Evolutionary conservation across 495 filamentous ascomycete genomes (phyloP).

Genomic region (Viridothelium virens): DNA sequence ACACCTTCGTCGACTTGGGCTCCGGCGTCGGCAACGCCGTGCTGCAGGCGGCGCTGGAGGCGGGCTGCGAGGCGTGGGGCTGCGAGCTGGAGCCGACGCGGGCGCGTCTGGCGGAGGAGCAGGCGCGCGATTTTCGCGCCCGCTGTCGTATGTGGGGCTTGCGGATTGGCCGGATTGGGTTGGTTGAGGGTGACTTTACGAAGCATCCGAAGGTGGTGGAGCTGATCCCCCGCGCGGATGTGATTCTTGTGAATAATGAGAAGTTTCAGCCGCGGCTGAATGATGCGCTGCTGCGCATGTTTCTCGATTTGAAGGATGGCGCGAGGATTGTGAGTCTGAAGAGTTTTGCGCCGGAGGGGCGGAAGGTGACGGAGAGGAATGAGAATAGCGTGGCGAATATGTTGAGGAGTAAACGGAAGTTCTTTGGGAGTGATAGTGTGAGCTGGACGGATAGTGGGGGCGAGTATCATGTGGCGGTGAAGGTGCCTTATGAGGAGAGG

Average conservation of each 20-base stretch:
- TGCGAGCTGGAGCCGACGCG: constrained; percentile 74
- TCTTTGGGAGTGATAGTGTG: constrained; percentile 75
- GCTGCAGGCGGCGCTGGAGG: constrained; percentile 85
- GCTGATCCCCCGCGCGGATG: constrained; percentile 74
- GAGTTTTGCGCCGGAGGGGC: constrained; percentile 65
- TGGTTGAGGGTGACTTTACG: constrained; percentile 80
- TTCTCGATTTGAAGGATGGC: constrained; percentile 88
- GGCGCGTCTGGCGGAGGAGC: constrained; percentile 26
- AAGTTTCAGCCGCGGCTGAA: constrained; percentile 84
- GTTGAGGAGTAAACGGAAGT: constrained; percentile 58
- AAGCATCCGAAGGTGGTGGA: constrained; percentile 60
- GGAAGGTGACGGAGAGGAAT: constrained; percentile 61
- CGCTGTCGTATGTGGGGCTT: constrained; percentile 89
- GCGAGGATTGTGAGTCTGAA: constrained; percentile 79
- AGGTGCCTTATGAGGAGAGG: constrained; percentile 5
- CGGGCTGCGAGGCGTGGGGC: constrained; percentile 91
- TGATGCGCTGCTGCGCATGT: constrained; percentile 76
- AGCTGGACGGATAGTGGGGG: constrained; percentile 77
- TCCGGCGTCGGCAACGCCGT: constrained; percentile 95
- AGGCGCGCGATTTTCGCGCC: constrained; percentile 60
- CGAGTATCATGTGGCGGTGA: constrained; percentile 42
- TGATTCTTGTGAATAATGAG: constrained; percentile 94
- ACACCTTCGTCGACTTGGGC: constrained; percentile 88
- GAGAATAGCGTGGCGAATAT: constrained; percentile 66
- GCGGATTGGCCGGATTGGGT: constrained; percentile 62